Evolutionary conservation across 345 rosid species (phyloP).

Genomic region (Physaria fendleri): DNA sequence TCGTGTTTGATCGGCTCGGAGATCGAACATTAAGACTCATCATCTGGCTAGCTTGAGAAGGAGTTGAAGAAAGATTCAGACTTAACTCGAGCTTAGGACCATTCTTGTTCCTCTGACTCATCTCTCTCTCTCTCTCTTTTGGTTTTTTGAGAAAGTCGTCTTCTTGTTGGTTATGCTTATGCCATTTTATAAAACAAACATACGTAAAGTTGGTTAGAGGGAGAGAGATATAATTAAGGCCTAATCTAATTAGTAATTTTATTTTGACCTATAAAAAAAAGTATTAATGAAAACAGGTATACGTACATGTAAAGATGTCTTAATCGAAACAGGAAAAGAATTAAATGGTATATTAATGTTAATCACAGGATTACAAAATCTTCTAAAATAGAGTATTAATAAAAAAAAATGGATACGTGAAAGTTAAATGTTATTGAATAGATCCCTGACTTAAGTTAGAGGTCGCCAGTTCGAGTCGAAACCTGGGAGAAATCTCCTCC

Average conservation of each 20-base stretch:
- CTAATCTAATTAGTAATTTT: constrained; percentile 66
- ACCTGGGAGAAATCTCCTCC: too few relatives aligned
- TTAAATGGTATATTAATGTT: constrained; percentile 22
- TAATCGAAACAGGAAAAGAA: constrained; percentile 25
- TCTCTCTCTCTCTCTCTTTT: constrained; percentile 23
- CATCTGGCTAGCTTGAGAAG: constrained; percentile 36
- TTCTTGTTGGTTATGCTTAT: constrained; percentile 29
- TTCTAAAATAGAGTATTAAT: too few relatives aligned
- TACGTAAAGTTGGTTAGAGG: constrained; percentile 19
- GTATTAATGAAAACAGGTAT: neutral
- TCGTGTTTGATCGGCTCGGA: constrained; percentile 55
- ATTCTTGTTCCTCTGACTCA: constrained; percentile 55
- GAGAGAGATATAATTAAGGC: constrained; percentile 48
- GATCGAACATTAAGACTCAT: constrained; percentile 39
- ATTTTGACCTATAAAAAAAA: too few relatives aligned
- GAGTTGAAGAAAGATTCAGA: constrained; percentile 79
- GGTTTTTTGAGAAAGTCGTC: constrained; percentile 3
- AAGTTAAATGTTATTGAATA: constrained; percentile 15
- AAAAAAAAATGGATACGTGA: constrained; percentile 19
- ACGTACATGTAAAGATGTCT: constrained; percentile 19
- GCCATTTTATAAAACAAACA: constrained; percentile 38
- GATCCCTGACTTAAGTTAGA: too few relatives aligned
- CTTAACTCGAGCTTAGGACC: constrained; percentile 70
- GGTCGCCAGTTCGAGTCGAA: too few relatives aligned
- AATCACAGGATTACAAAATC: constrained; percentile 29